Conservation (phyloP, 176 grass and related monocot species). For the Carex kokanica region DNA sequence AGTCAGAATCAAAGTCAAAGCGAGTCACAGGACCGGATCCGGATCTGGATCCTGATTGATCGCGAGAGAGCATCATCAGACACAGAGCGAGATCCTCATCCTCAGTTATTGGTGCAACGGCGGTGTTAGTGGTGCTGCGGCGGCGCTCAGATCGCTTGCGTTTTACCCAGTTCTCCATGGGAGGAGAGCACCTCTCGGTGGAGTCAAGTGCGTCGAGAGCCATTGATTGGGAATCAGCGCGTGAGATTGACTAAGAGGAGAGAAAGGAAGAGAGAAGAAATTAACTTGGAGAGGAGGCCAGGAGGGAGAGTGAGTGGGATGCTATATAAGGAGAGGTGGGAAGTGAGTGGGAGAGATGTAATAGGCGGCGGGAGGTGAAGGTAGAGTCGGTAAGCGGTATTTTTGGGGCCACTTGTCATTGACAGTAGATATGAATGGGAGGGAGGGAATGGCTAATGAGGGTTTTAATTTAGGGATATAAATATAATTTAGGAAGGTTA, state of each 20-base stretch:
- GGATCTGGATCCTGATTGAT: slow-evolving; percentile 30
- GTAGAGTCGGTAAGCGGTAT: slow-evolving; percentile 18
- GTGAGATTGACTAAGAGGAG: slow-evolving; percentile 40
- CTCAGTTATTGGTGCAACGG: slow-evolving; percentile 29
- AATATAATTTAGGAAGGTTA: neutral
- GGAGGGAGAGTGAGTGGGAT: slow-evolving; percentile 22
- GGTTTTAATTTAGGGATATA: neutral
- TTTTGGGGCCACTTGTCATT: slow-evolving; percentile 4
- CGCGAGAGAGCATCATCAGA: slow-evolving; percentile 56
- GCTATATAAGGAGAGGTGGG: slow-evolving; percentile 29
- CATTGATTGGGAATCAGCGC: slow-evolving; percentile 30
- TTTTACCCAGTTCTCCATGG: slow-evolving; percentile 36
- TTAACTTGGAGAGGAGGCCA: slow-evolving; percentile 19
- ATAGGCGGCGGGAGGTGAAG: slow-evolving; percentile 27
- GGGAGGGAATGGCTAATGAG: neutral
- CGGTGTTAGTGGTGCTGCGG: neutral
- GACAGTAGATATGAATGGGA: neutral
- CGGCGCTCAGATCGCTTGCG: slow-evolving; percentile 31
- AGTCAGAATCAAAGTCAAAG: neutral
- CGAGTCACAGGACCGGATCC: neutral
- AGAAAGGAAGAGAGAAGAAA: slow-evolving; percentile 20
- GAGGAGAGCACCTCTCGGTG: slow-evolving; percentile 22
- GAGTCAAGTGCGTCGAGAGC: slow-evolving; percentile 30
- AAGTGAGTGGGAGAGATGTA: slow-evolving; percentile 30
- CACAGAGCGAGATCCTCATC: slow-evolving; percentile 49